phyloP scores from a whole-genome alignment of 768 basidiomycete genomes.

The Boletus fagicola region DNA sequence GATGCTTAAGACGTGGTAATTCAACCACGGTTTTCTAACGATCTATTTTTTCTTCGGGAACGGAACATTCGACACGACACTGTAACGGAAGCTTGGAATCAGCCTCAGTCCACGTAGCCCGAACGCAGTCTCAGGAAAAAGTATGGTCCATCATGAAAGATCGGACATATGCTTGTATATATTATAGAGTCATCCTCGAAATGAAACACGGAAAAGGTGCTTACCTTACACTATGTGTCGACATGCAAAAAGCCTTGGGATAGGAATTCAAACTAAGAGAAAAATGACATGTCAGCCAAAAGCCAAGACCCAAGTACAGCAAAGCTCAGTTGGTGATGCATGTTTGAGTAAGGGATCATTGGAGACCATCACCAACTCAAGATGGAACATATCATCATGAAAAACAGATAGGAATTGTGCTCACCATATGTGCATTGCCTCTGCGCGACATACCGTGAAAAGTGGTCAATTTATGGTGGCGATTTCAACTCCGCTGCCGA shows the following conservation, averaged over 20 bases:
- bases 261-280: background rate
- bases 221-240: conserved; percentile 2
- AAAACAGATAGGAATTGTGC: conserved; percentile 23
- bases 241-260: background rate
- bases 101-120: background rate
- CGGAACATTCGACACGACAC: background rate
- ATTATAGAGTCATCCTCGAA: conserved; percentile 49
- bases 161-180: conserved; percentile 80
- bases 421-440: conserved; percentile 31
- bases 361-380: conserved; percentile 68
- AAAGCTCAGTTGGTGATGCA: conserved; percentile 61
- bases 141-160: conserved; percentile 53
- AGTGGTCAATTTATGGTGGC: background rate
- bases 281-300: conserved; percentile 1
- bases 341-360: conserved; percentile 76
- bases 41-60: background rate
- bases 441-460: background rate
- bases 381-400: conserved; percentile 70
- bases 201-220: conserved; percentile 2
- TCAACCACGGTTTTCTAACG: too few species aligned
- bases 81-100: background rate
- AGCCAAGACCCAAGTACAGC: conserved; percentile 15
- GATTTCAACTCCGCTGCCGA: conserved; percentile 16
- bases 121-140: conserved; percentile 44
- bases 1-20: background rate